Base-by-base conservation (phyloP, 495 filamentous ascomycete genomes). In the Podospora sp. region DNA sequence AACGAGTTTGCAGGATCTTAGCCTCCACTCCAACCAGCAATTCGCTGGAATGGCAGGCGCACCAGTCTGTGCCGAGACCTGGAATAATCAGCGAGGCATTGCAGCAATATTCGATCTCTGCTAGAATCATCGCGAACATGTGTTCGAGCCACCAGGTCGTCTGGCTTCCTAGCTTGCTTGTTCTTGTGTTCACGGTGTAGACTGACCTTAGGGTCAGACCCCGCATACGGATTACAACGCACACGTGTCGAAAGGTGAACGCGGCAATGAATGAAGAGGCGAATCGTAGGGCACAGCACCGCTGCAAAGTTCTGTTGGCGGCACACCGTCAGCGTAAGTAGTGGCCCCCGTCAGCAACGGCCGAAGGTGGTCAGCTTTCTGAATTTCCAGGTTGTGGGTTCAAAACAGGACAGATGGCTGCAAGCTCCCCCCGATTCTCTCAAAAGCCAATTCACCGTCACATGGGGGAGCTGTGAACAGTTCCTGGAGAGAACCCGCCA, bases 261-360 rank as follows among this genome's bases (percentile, higher is more conserved):
- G 53, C 25, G 53, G 22, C 53, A 27, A 12, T n/a, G 57, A 25
- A 16, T 18, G 25, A 7, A 5, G 29, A 36, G 26, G 24, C 56
- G 26, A 60, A 36, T 60, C 57, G 57, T 16, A 36, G 26, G 57
- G 57, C 57, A 60, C 12, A 60, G 57, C 57, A 33, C 57, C 29
- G 27, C 27, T 35, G 12, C 25, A 60, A 12, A 20, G 57, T 9
- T n/a, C 16, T 60, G 57, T 25, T 18, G 57, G 21, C 21, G 14
- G 24, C 18, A 21, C 57, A n/a, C n/a, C 57, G 29, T 60, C 29
- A 60, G 57, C 29, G 29, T 26, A 29, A 35, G 25, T 3, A 33
- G 14, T n/a, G n/a, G n/a, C n/a, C 57, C 21, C 18, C 14, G 56
- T n/a, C 40, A 46, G 40, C 40, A 46, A 46, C 40, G 11, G 40